Evolutionary conservation across 768 basidiomycete species (phyloP).

Genomic region (Ephemerocybe angulata): DNA sequence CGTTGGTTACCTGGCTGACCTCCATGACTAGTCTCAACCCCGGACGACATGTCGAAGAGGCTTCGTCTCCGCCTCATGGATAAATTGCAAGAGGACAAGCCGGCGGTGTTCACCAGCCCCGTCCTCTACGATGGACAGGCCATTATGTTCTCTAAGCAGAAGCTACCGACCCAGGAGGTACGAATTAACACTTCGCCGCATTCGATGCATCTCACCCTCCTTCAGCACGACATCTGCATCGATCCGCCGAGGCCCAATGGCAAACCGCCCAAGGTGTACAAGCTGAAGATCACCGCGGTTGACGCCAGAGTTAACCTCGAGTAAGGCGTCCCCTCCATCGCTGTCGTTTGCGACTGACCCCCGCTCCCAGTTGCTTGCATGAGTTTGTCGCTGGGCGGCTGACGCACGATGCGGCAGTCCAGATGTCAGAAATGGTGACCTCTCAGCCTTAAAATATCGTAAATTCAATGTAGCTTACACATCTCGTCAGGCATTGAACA

Average conservation of each 20-base stretch:
- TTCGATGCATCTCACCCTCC: constrained; percentile 6
- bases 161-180: constrained; percentile 58
- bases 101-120: constrained; percentile 58
- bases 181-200: no score
- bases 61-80: constrained; percentile 56
- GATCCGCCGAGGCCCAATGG: constrained; percentile 24
- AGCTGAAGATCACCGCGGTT: constrained; percentile 58
- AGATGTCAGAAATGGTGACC: constrained; percentile 56
- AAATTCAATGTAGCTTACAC: neutral
- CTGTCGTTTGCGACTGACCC: neutral
- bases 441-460: no score
- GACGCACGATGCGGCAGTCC: constrained; percentile 59
- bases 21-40: constrained; percentile 18
- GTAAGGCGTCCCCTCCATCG: no score
- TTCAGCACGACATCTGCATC: constrained; percentile 57
- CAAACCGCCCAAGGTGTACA: constrained; percentile 61
- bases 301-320: constrained; percentile 36
- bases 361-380: constrained; percentile 45
- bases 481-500: constrained; percentile 59
- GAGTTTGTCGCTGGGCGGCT: constrained; percentile 62
- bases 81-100: constrained; percentile 50
- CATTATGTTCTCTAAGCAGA: constrained; percentile 59
- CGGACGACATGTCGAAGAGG: constrained; percentile 15
- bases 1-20: no score
- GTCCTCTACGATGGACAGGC: constrained; percentile 78